phyloP scores from a whole-genome alignment of 129 eudicot genomes.

The Tanacetum coccineum region DNA sequence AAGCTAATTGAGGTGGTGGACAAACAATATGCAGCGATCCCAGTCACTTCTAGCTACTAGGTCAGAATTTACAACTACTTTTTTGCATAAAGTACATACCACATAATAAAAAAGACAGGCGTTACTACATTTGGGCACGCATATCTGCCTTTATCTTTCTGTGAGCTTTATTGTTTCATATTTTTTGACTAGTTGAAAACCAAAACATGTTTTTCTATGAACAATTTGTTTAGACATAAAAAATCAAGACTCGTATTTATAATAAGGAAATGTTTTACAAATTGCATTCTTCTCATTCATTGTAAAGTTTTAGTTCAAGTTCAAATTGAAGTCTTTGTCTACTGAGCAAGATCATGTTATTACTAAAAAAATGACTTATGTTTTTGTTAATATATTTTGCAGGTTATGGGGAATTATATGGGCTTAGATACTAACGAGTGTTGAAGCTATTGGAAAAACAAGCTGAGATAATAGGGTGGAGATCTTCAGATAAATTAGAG shows the following conservation, averaged over 20 bases:
- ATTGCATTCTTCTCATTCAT: too few species aligned
- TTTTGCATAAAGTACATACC: slow-evolving; percentile 14
- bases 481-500: slow-evolving; percentile 11
- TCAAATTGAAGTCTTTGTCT: too few species aligned
- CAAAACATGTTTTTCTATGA: background rate
- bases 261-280: too few species aligned
- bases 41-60: slow-evolving; percentile 48
- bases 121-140: slow-evolving; percentile 27
- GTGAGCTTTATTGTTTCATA: background rate
- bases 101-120: slow-evolving; percentile 7
- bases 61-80: slow-evolving; percentile 18
- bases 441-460: slow-evolving; percentile 20
- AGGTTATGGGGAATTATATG: slow-evolving; percentile 10
- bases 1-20: slow-evolving; percentile 90
- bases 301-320: too few species aligned
- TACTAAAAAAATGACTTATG: background rate
- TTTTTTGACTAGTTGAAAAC: background rate
- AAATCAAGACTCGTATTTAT: too few species aligned
- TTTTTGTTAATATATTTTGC: slow-evolving; percentile 8
- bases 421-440: slow-evolving; percentile 18
- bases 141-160: slow-evolving; percentile 20
- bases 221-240: background rate
- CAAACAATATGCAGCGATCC: slow-evolving; percentile 61
- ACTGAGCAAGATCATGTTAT: too few species aligned
- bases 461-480: background rate